phyloP scores from a whole-genome alignment of 2,329 filamentous ascomycete species.

The Fusarium liriodendri region DNA sequence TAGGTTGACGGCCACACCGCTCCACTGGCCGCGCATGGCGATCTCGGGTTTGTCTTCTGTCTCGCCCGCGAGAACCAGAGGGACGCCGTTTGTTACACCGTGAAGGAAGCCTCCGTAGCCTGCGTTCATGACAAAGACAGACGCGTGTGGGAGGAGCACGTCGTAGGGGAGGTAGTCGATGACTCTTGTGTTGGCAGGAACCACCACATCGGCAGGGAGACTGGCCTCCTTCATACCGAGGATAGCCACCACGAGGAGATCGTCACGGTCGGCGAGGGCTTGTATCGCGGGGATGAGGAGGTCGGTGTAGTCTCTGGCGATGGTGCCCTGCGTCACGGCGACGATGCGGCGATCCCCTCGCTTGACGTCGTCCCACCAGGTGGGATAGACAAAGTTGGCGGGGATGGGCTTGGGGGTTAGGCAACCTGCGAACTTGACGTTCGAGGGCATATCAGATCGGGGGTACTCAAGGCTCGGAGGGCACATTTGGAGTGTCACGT shows the following conservation, averaged over 20 bases:
- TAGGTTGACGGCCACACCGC: constrained; percentile 59
- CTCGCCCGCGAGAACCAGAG: constrained; percentile 58
- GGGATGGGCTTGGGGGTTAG: constrained; percentile 49
- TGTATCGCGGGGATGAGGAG: constrained; percentile 59
- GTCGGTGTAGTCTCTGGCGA: constrained; percentile 52
- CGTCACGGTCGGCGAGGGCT: constrained; percentile 54
- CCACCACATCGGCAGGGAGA: constrained; percentile 37
- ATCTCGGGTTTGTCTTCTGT: constrained; percentile 57
- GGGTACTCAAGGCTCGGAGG: constrained; percentile 54
- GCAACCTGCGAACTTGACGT: constrained; percentile 57
- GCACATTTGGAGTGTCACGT: constrained; percentile 52
- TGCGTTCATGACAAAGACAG: constrained; percentile 60
- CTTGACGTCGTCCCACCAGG: constrained; percentile 59
- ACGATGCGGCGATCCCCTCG: constrained; percentile 53
- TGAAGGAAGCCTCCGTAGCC: constrained; percentile 62
- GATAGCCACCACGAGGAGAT: constrained; percentile 50
- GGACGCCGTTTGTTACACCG: constrained; percentile 57
- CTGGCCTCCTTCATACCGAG: constrained; percentile 42
- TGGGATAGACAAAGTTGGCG: constrained; percentile 48
- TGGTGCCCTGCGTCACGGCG: constrained; percentile 61
- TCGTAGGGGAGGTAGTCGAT: constrained; percentile 63
- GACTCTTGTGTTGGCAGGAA: constrained; percentile 56
- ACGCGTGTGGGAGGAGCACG: constrained; percentile 55
- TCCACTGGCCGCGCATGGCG: constrained; percentile 53
- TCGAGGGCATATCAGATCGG: constrained; percentile 49